Conservation (phyloP, 192 early-diverging fungal genomes). For the Linnemannia elongata region DNA sequence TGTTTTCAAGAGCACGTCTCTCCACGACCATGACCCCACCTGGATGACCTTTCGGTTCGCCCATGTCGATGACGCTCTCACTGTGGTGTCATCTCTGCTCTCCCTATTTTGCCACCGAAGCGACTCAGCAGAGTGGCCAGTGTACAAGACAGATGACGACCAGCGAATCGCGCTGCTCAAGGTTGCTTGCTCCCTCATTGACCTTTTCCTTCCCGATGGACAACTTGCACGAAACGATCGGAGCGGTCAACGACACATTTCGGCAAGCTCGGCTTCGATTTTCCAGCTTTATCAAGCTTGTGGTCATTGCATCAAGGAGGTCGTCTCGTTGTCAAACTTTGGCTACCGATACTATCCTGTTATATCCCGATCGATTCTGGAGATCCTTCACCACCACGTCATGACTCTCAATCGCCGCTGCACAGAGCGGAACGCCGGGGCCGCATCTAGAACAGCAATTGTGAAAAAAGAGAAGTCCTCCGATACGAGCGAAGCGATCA, state of each 20-base stretch:
- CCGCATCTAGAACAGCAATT: neutral
- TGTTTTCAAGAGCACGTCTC: slow-evolving; percentile 11
- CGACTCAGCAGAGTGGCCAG: slow-evolving; percentile 9
- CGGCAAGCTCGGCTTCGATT: slow-evolving; percentile 13
- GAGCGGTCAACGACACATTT: neutral
- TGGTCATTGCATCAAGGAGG: slow-evolving; percentile 20
- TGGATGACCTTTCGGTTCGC: slow-evolving; percentile 37
- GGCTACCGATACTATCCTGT: neutral
- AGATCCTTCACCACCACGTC: slow-evolving; percentile 30
- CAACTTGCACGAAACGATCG: slow-evolving; percentile 1
- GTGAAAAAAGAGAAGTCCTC: slow-evolving; percentile 1
- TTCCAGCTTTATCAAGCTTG: slow-evolving; percentile 37
- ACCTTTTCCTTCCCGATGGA: slow-evolving; percentile 12
- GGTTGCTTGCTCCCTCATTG: slow-evolving; percentile 1
- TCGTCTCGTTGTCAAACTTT: neutral
- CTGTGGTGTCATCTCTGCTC: slow-evolving; percentile 24
- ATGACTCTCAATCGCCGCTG: slow-evolving; percentile 31
- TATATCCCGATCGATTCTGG: slow-evolving; percentile 13
- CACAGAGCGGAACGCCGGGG: slow-evolving; percentile 18
- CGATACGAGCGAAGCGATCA: neutral
- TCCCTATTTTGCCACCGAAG: slow-evolving; percentile 18
- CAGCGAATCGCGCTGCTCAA: slow-evolving; percentile 6
- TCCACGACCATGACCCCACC: slow-evolving; percentile 22
- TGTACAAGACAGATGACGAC: slow-evolving; percentile 22
- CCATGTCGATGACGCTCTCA: slow-evolving; percentile 22